A percentile compares a stretch with the other conserved stretches of the same genome.
phyloP scores from a whole-genome alignment of 31 red algal species.

The Endocladia muricata region DNA sequence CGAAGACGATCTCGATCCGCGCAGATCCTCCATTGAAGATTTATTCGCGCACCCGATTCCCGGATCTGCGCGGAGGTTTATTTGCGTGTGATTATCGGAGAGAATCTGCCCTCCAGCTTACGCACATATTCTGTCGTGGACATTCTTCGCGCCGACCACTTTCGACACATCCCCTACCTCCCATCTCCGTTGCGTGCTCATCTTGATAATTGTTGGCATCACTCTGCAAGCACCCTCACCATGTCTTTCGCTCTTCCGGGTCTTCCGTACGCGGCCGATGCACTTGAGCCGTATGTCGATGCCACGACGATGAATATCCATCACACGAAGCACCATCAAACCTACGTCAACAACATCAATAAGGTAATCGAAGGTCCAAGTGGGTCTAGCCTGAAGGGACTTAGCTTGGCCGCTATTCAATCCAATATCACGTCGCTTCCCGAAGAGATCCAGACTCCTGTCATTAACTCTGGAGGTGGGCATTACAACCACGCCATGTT shows the following conservation, averaged over 20 bases:
- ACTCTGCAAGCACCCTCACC: constrained; percentile 10
- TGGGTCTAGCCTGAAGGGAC: constrained; percentile 73
- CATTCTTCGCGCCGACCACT: too few relatives aligned
- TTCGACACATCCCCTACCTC: too few relatives aligned
- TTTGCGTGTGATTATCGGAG: too few relatives aligned
- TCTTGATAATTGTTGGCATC: too few relatives aligned
- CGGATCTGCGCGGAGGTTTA: too few relatives aligned
- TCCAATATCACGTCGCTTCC: constrained; percentile 66
- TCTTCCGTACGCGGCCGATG: constrained; percentile 80
- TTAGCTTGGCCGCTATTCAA: constrained; percentile 84
- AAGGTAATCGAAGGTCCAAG: constrained; percentile 71
- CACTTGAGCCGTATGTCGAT: constrained; percentile 96
- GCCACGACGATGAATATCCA: constrained; percentile 87
- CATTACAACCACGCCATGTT: constrained; percentile 98
- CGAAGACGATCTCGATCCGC: too few relatives aligned
- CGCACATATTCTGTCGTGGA: too few relatives aligned
- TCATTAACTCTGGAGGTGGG: constrained; percentile 93
- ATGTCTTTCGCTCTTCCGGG: constrained; percentile 84
- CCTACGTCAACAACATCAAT: constrained; percentile 98
- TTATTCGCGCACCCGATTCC: too few relatives aligned
- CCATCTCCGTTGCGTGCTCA: too few relatives aligned
- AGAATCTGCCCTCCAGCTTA: too few relatives aligned
- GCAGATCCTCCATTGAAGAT: too few relatives aligned
- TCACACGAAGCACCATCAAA: constrained; percentile 97
- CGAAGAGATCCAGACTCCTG: constrained; percentile 67